These are phyloP conservation scores for Cicer chorassanicum DNA, from an alignment of 306 rosid genomes.

Conservation along the genomic window DNA sequence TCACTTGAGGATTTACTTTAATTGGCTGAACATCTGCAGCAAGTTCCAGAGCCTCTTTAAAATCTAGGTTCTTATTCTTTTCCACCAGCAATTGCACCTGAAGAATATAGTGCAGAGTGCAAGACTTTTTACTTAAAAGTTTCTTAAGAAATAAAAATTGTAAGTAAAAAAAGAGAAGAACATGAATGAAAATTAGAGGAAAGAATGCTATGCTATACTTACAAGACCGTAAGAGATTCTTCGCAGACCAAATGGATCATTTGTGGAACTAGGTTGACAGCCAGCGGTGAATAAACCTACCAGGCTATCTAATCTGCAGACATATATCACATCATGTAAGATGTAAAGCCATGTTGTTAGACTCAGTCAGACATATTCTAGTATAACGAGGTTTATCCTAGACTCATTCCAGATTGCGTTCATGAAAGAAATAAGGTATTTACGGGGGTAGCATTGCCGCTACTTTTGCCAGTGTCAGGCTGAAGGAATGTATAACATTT, in stretches of 20 bases:
- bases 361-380: conserved; percentile 2
- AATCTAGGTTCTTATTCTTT: conserved; percentile 72
- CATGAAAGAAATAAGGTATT: conserved; percentile 13
- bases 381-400: conserved; percentile 10
- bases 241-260: conserved; percentile 87
- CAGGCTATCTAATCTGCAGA: conserved; percentile 91
- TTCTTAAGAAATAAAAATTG: background rate
- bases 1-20: conserved; percentile 59
- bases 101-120: conserved; percentile 43
- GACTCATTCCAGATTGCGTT: conserved; percentile 1
- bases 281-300: conserved; percentile 94
- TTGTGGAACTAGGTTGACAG: conserved; percentile 92
- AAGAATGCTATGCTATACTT: conserved; percentile 46
- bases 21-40: conserved; percentile 77
- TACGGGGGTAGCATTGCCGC: background rate
- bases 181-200: conserved; percentile 9
- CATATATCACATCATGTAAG: conserved; percentile 43
- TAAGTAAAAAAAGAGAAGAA: background rate
- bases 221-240: conserved; percentile 97
- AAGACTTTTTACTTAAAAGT: conserved; percentile 20
- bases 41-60: conserved; percentile 75
- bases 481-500: conserved; percentile 3
- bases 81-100: conserved; percentile 94
- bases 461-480: conserved; percentile 6
- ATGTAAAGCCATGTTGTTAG: conserved; percentile 10